Base-by-base conservation (phyloP, 176 grass and related monocot species). In the Raddia guianensis region DNA sequence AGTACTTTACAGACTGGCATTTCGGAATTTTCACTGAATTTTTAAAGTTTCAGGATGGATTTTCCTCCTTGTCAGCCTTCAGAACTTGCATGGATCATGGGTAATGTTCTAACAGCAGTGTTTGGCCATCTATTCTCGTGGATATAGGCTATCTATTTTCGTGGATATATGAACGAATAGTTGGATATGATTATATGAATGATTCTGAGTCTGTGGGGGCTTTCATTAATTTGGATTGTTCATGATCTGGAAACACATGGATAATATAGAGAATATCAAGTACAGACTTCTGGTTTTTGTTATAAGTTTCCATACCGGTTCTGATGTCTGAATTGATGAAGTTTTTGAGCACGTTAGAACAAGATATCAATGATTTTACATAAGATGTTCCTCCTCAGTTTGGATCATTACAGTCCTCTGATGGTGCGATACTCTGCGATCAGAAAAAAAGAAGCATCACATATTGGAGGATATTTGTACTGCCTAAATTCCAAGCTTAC, bases 241-340 rank as follows among this genome's bases (percentile, higher is more conserved):
- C 12, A 64, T 15, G 33, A 35, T 54, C 21, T 54, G 70, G 32
- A 32, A 53, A 54, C 48, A 50, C 27, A 72, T 52, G 48, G 7
- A 72, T 72, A 72, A 44, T 67, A n/a, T 45, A 66, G 34, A 66
- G 11, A 64, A 13, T 49, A 69, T 69, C 9, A 70, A 49, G 68
- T 70, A 32, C 18, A 70, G 46, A 49, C 1, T 15, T 11, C 8
- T 49, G 7, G 19, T 49, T 50, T 15, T 47, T 32, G 8, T 50
- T 49, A 32, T 8, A 14, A 32, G 14, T 70, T 3, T 70, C 19
- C 11, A 1, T 12, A 33, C 6, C 1, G 33, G 2, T 21, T 70
- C 27, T 27, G 12, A 50, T 14, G 20, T 44, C 45, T 13, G 6
- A 21, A 70, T 49, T 32, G 68, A 49, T 32, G 68, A 70, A 69